Conservation (phyloP, 768 basidiomycete genomes). For the Boletus rubroflammeus region DNA sequence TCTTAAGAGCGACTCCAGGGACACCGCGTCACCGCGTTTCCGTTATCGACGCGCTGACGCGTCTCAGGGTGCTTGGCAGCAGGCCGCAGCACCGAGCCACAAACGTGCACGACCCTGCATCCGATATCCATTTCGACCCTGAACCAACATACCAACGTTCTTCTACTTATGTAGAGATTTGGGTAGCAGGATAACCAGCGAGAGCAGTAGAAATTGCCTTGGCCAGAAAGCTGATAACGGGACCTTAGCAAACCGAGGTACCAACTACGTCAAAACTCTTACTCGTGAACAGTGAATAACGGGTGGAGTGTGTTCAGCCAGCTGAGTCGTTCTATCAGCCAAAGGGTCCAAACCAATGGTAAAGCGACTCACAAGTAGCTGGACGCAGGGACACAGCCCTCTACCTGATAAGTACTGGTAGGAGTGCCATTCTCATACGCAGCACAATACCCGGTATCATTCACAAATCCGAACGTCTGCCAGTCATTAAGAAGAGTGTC, state of each 20-base stretch:
- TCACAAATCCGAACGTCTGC: conserved; percentile 51
- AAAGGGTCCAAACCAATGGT: background rate
- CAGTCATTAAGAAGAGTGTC: conserved; percentile 54
- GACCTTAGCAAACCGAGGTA: background rate
- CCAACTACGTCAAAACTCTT: conserved; percentile 18
- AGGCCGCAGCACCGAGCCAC: background rate
- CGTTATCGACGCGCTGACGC: background rate
- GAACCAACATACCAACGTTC: background rate
- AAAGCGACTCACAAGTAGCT: conserved; percentile 54
- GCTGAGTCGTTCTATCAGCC: conserved; percentile 29
- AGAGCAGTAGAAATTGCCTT: conserved; percentile 47
- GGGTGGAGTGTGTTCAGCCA: conserved; percentile 63
- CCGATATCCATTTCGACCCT: background rate
- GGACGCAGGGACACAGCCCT: conserved; percentile 58
- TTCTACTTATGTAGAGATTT: conserved; percentile 11
- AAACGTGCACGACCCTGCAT: background rate
- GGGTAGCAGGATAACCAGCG: conserved; percentile 28
- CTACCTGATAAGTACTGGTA: conserved; percentile 47
- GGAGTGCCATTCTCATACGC: conserved; percentile 59
- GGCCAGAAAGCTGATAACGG: conserved; percentile 42
- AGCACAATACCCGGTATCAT: conserved; percentile 55
- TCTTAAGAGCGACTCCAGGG: background rate
- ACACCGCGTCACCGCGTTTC: conserved; percentile 7
- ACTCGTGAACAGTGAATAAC: conserved; percentile 62
- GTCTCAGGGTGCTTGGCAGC: background rate